phyloP scores from a whole-genome alignment of 257 asterid genomes.

The Solanum habrochaites region DNA sequence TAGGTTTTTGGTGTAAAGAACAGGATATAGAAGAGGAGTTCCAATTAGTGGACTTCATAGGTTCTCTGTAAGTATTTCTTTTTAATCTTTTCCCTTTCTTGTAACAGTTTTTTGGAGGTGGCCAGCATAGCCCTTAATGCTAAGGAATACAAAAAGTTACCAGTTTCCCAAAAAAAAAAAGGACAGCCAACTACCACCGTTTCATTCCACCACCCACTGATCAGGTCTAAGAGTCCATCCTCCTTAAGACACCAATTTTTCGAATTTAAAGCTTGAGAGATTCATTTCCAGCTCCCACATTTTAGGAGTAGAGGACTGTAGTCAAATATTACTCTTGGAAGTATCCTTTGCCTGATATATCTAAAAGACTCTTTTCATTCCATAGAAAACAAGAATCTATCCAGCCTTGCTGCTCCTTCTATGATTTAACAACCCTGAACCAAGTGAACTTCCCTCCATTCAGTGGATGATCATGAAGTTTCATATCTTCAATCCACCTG shows the following conservation, averaged over 20 bases:
- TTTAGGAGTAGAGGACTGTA: not conserved
- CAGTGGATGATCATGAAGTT: not conserved
- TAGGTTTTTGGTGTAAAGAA: no score
- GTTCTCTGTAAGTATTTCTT: no score
- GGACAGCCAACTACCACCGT: not conserved
- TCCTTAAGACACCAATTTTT: not conserved
- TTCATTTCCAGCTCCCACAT: not conserved
- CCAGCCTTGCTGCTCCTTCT: not conserved
- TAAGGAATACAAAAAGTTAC: no score
- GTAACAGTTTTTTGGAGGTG: no score
- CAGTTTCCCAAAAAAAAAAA: no score
- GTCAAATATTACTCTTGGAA: not conserved
- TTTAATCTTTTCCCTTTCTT: no score
- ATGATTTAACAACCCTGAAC: not conserved
- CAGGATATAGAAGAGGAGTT: no score
- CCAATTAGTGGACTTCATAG: no score
- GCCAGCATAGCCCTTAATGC: no score
- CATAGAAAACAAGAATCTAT: not conserved
- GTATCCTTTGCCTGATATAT: not conserved
- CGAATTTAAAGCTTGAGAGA: not conserved
- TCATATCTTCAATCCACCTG: not conserved
- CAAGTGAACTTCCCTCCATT: not conserved
- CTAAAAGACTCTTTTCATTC: not conserved
- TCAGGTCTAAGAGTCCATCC: not conserved
- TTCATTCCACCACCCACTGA: not conserved